These are phyloP conservation scores for Medicago ruthenica DNA, from an alignment of 306 rosid species.

Conservation along the genomic window DNA sequence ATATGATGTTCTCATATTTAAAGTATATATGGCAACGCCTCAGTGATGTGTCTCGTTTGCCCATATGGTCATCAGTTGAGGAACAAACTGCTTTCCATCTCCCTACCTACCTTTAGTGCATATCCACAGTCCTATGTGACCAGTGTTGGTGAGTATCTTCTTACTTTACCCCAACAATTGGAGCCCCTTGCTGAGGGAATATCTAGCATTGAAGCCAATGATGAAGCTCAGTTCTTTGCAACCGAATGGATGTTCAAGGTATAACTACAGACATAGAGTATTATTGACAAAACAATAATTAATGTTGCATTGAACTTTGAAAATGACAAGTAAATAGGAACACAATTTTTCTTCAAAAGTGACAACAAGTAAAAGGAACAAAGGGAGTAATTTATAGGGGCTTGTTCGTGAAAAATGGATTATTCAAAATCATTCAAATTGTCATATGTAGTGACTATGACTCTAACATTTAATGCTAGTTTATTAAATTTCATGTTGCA, in stretches of 20 bases:
- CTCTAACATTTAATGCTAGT: neutral
- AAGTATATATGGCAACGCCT: constrained; percentile 96
- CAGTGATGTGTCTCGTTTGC: constrained; percentile 82
- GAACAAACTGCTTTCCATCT: constrained; percentile 84
- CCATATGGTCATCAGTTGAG: constrained; percentile 90
- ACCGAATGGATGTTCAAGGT: constrained; percentile 99
- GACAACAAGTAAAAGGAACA: too few relatives aligned
- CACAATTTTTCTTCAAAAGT: too few relatives aligned
- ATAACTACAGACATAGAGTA: constrained; percentile 17
- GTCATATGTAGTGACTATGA: neutral
- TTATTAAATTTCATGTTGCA: constrained; percentile 66
- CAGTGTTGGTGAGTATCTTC: constrained; percentile 93
- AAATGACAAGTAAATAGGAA: too few relatives aligned
- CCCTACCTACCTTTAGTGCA: constrained; percentile 95
- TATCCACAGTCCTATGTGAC: constrained; percentile 93
- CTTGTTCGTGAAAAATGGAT: neutral
- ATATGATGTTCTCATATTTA: constrained; percentile 95
- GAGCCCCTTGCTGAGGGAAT: constrained; percentile 99
- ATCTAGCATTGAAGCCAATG: constrained; percentile 76
- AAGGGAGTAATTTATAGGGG: neutral
- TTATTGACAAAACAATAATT: too few relatives aligned
- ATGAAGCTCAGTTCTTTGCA: constrained; percentile 97
- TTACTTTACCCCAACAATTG: constrained; percentile 94
- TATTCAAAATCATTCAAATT: constrained; percentile 2
- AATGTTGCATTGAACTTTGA: too few relatives aligned